Conservation (phyloP, 2,329 filamentous ascomycete species). For the Sporothrix mexicana region DNA sequence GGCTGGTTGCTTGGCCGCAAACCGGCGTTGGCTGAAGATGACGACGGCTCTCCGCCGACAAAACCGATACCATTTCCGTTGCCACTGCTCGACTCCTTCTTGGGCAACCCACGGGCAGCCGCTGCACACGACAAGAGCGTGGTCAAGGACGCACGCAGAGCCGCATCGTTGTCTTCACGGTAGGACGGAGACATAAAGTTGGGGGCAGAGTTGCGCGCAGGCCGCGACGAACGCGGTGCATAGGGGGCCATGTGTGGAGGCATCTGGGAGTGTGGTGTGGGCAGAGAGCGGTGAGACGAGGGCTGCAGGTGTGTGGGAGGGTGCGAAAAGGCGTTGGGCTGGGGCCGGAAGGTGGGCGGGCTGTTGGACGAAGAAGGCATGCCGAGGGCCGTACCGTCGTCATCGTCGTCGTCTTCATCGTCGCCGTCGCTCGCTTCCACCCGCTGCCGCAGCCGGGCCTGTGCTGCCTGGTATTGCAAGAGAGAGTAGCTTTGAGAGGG, state of each 20-base stretch:
- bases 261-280: conserved; percentile 45
- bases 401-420: conserved; percentile 58
- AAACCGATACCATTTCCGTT: neutral
- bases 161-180: conserved; percentile 90
- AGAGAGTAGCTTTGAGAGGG: conserved; percentile 38
- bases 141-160: conserved; percentile 88
- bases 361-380: conserved; percentile 51
- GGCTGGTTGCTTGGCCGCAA: conserved; percentile 58
- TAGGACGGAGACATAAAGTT: conserved; percentile 76
- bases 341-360: conserved; percentile 72
- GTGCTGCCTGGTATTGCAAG: conserved; percentile 30
- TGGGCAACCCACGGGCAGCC: conserved; percentile 81
- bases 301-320: conserved; percentile 64
- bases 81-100: conserved; percentile 54
- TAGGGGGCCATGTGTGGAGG: conserved; percentile 13
- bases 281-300: conserved; percentile 55
- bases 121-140: conserved; percentile 94
- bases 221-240: conserved; percentile 48
- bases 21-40: conserved; percentile 46
- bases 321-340: conserved; percentile 91
- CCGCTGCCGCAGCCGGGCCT: conserved; percentile 37
- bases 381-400: conserved; percentile 83
- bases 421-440: conserved; percentile 44
- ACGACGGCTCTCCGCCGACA: conserved; percentile 44
- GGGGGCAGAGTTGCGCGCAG: conserved; percentile 52